phyloP scores from a whole-genome alignment of 352 stramenopile species.

The Pythium brachiatum region DNA sequence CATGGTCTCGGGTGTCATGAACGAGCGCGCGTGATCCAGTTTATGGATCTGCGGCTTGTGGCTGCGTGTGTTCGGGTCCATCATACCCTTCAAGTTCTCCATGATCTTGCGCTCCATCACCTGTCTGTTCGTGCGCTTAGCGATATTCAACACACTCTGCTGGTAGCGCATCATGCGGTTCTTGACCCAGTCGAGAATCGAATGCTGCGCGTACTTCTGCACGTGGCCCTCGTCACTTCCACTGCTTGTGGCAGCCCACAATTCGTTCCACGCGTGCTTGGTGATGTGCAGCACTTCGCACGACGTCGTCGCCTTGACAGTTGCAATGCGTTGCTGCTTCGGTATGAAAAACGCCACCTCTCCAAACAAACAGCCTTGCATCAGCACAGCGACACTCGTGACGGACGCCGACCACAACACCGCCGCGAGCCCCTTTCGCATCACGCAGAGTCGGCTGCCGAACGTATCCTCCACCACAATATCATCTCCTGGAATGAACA shows the following conservation, averaged over 20 bases:
- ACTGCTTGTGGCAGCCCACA: constrained; percentile 36
- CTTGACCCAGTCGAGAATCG: constrained; percentile 62
- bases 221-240: constrained; percentile 42
- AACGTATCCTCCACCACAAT: constrained; percentile 60
- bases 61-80: constrained; percentile 10
- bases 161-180: constrained; percentile 42
- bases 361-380: constrained; percentile 63
- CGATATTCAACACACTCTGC: constrained; percentile 31
- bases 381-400: constrained; percentile 52
- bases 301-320: constrained; percentile 50
- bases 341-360: constrained; percentile 71
- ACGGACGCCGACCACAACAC: constrained; percentile 55
- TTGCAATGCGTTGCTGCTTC: constrained; percentile 52
- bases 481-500: constrained; percentile 69
- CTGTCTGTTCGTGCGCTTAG: constrained; percentile 39
- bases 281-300: constrained; percentile 67
- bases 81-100: constrained; percentile 30
- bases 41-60: neutral
- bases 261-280: constrained; percentile 58
- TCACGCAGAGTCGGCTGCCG: constrained; percentile 52
- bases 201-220: constrained; percentile 49
- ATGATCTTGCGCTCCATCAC: constrained; percentile 32
- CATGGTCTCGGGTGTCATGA: constrained; percentile 36
- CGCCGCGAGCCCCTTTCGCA: constrained; percentile 49
- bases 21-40: constrained; percentile 10